phyloP scores from a whole-genome alignment of 441 rosid species.

The Erodium texanum region DNA sequence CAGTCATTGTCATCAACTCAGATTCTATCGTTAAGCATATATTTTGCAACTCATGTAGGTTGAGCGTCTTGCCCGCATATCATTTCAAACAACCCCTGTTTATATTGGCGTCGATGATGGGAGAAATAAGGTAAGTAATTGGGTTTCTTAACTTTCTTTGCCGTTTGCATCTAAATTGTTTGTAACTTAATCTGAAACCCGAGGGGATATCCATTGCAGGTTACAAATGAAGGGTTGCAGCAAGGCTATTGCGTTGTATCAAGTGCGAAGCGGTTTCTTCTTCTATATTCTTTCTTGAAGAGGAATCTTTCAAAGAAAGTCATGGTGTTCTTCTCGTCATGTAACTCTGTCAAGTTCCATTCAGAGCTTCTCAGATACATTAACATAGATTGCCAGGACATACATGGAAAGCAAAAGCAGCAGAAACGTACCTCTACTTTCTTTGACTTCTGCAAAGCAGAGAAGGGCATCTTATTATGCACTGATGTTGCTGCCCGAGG shows the following conservation, averaged over 20 bases:
- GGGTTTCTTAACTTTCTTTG: neutral
- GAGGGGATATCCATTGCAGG: slow-evolving; percentile 35
- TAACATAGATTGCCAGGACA: slow-evolving; percentile 65
- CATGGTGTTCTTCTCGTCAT: slow-evolving; percentile 97
- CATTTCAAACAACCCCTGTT: slow-evolving; percentile 73
- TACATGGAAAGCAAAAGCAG: slow-evolving; percentile 93
- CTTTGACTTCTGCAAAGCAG: slow-evolving; percentile 83
- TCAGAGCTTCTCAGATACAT: slow-evolving; percentile 72
- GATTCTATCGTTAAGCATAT: neutral
- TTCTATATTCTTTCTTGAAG: slow-evolving; percentile 80
- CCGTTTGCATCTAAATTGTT: neutral
- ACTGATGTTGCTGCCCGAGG: slow-evolving; percentile 99
- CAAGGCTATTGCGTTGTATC: slow-evolving; percentile 91
- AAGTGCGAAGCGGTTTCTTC: slow-evolving; percentile 72
- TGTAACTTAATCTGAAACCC: slow-evolving; percentile 6
- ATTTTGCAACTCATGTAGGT: slow-evolving; percentile 36
- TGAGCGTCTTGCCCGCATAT: slow-evolving; percentile 88
- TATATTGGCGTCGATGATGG: slow-evolving; percentile 90
- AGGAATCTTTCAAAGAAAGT: slow-evolving; percentile 81
- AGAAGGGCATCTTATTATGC: slow-evolving; percentile 83
- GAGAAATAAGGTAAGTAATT: slow-evolving; percentile 43
- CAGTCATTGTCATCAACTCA: neutral
- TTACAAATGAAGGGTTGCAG: slow-evolving; percentile 90
- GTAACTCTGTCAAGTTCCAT: slow-evolving; percentile 86
- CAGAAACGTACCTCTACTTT: slow-evolving; percentile 85